phyloP scores from a whole-genome alignment of 2,329 filamentous ascomycete genomes.

The Fusarium sp. region DNA sequence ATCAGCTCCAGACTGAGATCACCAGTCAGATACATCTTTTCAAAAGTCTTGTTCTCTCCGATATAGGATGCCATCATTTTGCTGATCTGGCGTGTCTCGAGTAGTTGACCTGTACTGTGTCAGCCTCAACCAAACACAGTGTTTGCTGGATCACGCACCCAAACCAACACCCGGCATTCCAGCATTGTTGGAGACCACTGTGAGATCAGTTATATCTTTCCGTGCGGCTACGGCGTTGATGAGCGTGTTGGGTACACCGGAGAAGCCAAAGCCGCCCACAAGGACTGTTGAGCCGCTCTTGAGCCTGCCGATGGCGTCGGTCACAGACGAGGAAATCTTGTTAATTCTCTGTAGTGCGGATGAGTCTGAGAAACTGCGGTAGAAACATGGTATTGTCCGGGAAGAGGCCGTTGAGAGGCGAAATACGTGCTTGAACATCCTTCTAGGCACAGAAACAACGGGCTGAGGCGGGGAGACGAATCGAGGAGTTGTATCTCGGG shows the following conservation, averaged over 20 bases:
- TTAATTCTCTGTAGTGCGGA: conserved; percentile 66
- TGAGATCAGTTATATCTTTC: conserved; percentile 77
- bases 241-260: conserved; percentile 82
- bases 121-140: conserved; percentile 61
- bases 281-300: conserved; percentile 77
- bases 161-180: conserved; percentile 83
- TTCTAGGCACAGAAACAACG: neutral
- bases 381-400: neutral
- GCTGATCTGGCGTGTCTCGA: conserved; percentile 71
- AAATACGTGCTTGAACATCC: neutral
- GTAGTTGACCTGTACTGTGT: conserved; percentile 38
- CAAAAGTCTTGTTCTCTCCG: conserved; percentile 92
- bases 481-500: neutral
- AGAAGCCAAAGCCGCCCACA: conserved; percentile 84
- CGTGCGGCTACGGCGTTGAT: conserved; percentile 76
- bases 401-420: neutral
- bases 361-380: neutral
- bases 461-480: neutral
- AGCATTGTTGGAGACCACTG: conserved; percentile 92
- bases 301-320: conserved; percentile 77
- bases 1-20: conserved; percentile 89
- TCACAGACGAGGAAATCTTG: conserved; percentile 76
- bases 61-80: conserved; percentile 95
- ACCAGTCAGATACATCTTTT: conserved; percentile 86
- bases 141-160: conserved; percentile 54